A percentile compares a stretch with the other conserved stretches of the same genome.
Conservation (phyloP, 2,329 filamentous ascomycete genomes). For the Fusarium phyllophilum region DNA sequence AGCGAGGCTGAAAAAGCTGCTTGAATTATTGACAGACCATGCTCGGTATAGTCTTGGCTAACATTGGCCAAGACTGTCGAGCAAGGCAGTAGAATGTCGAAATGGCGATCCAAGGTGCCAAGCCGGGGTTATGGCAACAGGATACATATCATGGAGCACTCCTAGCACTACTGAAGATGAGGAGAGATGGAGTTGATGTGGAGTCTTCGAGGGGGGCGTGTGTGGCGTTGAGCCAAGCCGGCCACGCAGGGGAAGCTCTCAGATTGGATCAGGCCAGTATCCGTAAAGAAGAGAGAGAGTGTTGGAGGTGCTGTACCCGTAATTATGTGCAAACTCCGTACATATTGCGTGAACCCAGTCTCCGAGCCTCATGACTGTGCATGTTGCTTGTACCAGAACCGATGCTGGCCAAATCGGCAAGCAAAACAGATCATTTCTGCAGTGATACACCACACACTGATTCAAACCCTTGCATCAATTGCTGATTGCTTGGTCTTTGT, state of each 20-base stretch:
- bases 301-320: neutral
- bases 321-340: neutral
- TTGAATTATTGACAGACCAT: neutral
- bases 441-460: neutral
- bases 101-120: slow-evolving; percentile 30
- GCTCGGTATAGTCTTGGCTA: slow-evolving; percentile 26
- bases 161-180: slow-evolving; percentile 1
- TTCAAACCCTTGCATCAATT: neutral
- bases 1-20: slow-evolving; percentile 18
- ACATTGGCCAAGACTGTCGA: slow-evolving; percentile 27
- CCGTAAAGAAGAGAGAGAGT: neutral
- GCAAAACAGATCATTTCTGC: neutral
- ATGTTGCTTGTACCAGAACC: neutral
- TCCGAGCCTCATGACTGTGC: neutral
- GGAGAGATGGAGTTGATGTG: slow-evolving; percentile 13
- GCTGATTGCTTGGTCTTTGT: neutral
- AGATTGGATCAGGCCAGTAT: neutral
- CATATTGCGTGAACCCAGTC: neutral
- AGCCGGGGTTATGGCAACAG: slow-evolving; percentile 38
- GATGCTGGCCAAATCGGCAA: neutral
- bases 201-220: slow-evolving; percentile 17
- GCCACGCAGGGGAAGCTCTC: slow-evolving; percentile 8
- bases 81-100: slow-evolving; percentile 30
- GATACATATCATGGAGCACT: slow-evolving; percentile 13
- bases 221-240: slow-evolving; percentile 23